Percentiles rank a stretch among this genome's conserved stretches.
phyloP scores from a whole-genome alignment of 164 flowering plant genomes.

The Stephania cephalantha region DNA sequence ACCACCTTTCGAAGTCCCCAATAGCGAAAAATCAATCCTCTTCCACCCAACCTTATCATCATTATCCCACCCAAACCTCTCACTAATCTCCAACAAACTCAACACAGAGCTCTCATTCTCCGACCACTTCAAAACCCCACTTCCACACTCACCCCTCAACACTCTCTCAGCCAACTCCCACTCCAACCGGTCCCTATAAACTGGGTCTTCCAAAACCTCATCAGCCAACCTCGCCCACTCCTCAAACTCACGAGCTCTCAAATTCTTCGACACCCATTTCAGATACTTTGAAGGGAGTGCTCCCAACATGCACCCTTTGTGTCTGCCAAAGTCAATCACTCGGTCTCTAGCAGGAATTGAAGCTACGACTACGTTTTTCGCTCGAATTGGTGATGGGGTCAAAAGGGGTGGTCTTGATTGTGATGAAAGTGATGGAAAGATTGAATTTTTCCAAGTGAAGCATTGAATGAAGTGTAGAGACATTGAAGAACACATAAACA shows the following conservation, averaged over 20 bases:
- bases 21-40: constrained; percentile 46
- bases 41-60: constrained; percentile 65
- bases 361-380: constrained; percentile 1
- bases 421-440: neutral
- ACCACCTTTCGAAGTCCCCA: constrained; percentile 70
- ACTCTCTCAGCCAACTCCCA: constrained; percentile 67
- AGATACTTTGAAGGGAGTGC: constrained; percentile 74
- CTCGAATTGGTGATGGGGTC: neutral
- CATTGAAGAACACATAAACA: neutral
- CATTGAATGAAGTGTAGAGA: constrained; percentile 5
- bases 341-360: constrained; percentile 56
- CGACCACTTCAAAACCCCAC: neutral
- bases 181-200: constrained; percentile 64
- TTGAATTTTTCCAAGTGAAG: neutral
- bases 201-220: constrained; percentile 69
- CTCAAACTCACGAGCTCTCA: constrained; percentile 49
- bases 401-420: no score
- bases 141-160: constrained; percentile 32
- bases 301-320: constrained; percentile 75
- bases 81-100: constrained; percentile 49
- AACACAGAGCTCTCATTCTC: constrained; percentile 22
- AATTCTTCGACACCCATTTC: constrained; percentile 68
- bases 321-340: constrained; percentile 64
- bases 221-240: constrained; percentile 74
- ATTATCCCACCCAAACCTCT: constrained; percentile 77